Percentiles rank a stretch among this genome's conserved stretches.
Evolutionary conservation across 2,329 filamentous ascomycete genomes (phyloP).

Genomic region (Aspergillus terreus): DNA sequence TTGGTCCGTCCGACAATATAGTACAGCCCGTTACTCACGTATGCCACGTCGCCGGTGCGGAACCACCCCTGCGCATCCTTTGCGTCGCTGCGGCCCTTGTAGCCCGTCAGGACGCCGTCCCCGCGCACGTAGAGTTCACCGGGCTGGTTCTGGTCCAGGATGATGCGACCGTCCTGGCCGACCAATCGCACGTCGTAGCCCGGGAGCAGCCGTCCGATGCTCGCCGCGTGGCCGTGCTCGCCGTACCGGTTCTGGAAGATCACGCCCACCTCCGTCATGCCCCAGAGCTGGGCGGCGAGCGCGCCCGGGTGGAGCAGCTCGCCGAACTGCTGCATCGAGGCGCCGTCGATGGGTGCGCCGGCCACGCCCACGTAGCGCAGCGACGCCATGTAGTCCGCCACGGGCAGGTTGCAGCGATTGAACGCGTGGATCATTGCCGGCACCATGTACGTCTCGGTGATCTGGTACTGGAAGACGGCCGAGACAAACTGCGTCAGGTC

Average conservation of each 20-base stretch:
- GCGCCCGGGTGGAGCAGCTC: constrained; percentile 39
- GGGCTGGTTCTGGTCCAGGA: constrained; percentile 25
- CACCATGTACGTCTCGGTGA: constrained; percentile 49
- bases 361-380: constrained; percentile 46
- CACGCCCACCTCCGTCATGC: constrained; percentile 53
- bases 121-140: constrained; percentile 44
- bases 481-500: constrained; percentile 39
- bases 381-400: constrained; percentile 33
- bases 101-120: constrained; percentile 33
- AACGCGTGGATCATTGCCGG: constrained; percentile 44
- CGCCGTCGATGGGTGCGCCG: constrained; percentile 47
- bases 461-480: constrained; percentile 38
- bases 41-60: constrained; percentile 42
- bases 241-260: constrained; percentile 39
- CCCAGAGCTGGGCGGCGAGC: constrained; percentile 49
- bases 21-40: constrained; percentile 32
- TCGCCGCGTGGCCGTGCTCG: constrained; percentile 42
- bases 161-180: constrained; percentile 28
- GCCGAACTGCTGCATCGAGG: constrained; percentile 39
- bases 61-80: constrained; percentile 41
- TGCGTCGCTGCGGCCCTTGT: constrained; percentile 34
- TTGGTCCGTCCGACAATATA: constrained; percentile 42
- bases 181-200: constrained; percentile 39
- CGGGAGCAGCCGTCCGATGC: constrained; percentile 45
- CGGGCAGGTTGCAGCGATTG: constrained; percentile 24